A percentile compares a stretch with the other conserved stretches of the same genome.
These are phyloP conservation scores for Chrysopogon serrulatus DNA, from an alignment of 176 grass and related monocot species.

Conservation along the genomic window DNA sequence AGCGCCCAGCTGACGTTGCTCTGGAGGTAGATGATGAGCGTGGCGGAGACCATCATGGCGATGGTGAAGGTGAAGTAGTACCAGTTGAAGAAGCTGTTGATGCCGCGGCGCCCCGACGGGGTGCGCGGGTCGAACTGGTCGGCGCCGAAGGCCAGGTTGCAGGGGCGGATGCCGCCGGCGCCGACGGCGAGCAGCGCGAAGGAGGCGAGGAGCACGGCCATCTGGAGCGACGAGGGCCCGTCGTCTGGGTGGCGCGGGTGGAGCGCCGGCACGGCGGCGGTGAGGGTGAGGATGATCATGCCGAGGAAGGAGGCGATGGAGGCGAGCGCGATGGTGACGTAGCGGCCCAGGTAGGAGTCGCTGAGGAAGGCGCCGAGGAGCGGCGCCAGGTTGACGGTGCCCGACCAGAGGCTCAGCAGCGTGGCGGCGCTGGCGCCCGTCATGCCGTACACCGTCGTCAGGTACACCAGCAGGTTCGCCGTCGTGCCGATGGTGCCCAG, in stretches of 20 bases:
- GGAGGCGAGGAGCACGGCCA: slow-evolving; percentile 35
- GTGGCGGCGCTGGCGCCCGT: slow-evolving; percentile 37
- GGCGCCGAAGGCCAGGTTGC: slow-evolving; percentile 76
- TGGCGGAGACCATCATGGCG: slow-evolving; percentile 56
- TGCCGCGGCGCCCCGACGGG: not conserved
- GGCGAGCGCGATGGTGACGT: slow-evolving; percentile 48
- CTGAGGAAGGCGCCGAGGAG: slow-evolving; percentile 69
- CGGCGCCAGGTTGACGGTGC: slow-evolving; percentile 56
- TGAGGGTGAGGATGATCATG: slow-evolving; percentile 76
- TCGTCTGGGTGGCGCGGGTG: slow-evolving; percentile 24
- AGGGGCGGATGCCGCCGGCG: slow-evolving; percentile 74
- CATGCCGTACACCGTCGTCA: slow-evolving; percentile 69
- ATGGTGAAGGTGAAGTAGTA: slow-evolving; percentile 77
- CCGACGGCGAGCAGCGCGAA: slow-evolving; percentile 50
- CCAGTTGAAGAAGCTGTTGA: slow-evolving; percentile 84
- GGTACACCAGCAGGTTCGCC: slow-evolving; percentile 72
- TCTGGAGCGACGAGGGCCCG: slow-evolving; percentile 4
- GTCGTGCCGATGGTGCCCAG: slow-evolving; percentile 63
- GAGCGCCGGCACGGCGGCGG: slow-evolving; percentile 38
- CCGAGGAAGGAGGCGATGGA: slow-evolving; percentile 53
- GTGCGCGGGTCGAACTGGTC: slow-evolving; percentile 69
- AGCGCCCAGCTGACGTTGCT: slow-evolving; percentile 59
- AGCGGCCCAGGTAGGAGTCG: slow-evolving; percentile 83
- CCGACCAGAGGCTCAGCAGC: slow-evolving; percentile 46
- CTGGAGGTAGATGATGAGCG: slow-evolving; percentile 83